A percentile compares a stretch with the other conserved stretches of the same genome.
Conservation (phyloP, 306 rosid species). For the Lotus japonicus region DNA sequence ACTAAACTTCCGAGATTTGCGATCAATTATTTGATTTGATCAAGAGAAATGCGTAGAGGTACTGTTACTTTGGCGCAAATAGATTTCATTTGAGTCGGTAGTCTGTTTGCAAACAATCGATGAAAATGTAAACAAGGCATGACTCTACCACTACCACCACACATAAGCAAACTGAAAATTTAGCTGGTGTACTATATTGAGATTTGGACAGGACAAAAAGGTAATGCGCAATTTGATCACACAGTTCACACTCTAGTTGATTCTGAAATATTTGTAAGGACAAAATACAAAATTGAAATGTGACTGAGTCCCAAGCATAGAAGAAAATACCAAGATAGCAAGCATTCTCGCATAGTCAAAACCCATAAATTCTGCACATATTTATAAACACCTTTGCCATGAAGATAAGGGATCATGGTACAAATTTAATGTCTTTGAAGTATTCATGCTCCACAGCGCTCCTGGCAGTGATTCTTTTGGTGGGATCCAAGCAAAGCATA, state of each 20-base stretch:
- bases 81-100: no score
- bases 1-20: no score
- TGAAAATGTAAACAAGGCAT: no score
- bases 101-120: no score
- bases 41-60: no score
- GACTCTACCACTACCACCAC: neutral
- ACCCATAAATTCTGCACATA: constrained; percentile 57
- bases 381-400: constrained; percentile 53
- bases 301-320: constrained; percentile 10
- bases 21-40: no score
- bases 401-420: constrained; percentile 49
- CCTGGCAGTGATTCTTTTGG: constrained; percentile 87
- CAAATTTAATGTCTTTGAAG: constrained; percentile 86
- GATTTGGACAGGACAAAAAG: neutral
- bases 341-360: constrained; percentile 54
- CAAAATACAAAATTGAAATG: constrained; percentile 15
- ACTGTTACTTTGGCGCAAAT: no score
- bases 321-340: constrained; percentile 32
- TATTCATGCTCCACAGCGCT: constrained; percentile 94
- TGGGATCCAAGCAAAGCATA: constrained; percentile 98
- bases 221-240: constrained; percentile 18
- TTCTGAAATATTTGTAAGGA: constrained; percentile 19
- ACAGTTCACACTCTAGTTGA: constrained; percentile 23
- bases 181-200: neutral
- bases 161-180: constrained; percentile 4